phyloP scores from a whole-genome alignment of 306 rosid species.

The Sicyos edulis region DNA sequence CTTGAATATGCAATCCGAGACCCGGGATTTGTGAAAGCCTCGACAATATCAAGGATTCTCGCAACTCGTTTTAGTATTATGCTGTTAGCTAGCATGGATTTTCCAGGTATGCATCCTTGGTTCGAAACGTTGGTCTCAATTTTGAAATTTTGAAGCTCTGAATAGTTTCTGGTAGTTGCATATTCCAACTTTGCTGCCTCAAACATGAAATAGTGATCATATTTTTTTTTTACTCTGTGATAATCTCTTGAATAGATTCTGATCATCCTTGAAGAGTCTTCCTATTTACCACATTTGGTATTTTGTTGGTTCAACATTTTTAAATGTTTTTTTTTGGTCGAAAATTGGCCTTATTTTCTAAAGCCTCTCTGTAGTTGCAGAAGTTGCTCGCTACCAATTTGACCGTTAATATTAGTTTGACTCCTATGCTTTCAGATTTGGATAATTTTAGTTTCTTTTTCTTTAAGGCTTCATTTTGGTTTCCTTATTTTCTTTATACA shows the following conservation, averaged over 20 bases:
- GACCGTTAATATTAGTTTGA: not conserved
- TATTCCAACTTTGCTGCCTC: not conserved
- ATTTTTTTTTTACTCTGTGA: not conserved
- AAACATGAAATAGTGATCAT: not conserved
- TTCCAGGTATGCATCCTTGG: not conserved
- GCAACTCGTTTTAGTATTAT: not conserved
- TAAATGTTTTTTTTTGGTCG: no score
- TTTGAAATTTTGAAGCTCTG: not conserved
- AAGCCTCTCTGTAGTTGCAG: no score
- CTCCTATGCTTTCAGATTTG: not conserved
- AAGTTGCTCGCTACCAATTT: no score
- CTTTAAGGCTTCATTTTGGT: no score
- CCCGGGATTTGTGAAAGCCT: conserved; percentile 29
- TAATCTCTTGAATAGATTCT: not conserved
- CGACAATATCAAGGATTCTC: not conserved
- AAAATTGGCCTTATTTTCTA: not conserved
- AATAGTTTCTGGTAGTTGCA: no score
- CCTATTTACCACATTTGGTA: not conserved
- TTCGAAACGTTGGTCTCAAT: not conserved
- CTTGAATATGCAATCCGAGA: conserved; percentile 63
- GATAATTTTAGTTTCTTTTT: not conserved
- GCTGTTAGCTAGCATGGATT: not conserved
- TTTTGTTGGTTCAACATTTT: not conserved
- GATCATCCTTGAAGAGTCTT: not conserved
- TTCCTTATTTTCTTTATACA: no score